Conservation (phyloP, 1,139 yeast genomes). For the Schwanniomyces etchellsii region DNA sequence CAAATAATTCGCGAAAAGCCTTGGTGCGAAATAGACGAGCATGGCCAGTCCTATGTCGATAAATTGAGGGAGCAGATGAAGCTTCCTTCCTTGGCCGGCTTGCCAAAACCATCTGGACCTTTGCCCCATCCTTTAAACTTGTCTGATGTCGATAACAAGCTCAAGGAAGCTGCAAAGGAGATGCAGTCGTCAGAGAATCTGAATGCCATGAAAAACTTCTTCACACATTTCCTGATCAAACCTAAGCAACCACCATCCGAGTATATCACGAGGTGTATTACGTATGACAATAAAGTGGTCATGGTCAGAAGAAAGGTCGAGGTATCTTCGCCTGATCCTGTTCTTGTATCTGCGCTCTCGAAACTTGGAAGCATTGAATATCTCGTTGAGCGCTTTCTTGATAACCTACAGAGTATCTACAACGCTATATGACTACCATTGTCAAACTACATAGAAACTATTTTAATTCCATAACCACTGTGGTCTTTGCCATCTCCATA, state of each 20-base stretch:
- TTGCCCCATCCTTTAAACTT: conserved; percentile 12
- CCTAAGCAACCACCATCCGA: conserved; percentile 34
- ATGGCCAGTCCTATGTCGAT: conserved; percentile 38
- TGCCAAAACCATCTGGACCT: conserved; percentile 4
- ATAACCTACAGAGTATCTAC: conserved; percentile 10
- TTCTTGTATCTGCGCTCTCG: conserved; percentile 38
- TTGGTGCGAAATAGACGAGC: conserved; percentile 33
- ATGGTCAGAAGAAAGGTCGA: conserved; percentile 40
- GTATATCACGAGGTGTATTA: conserved; percentile 40
- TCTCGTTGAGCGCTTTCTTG: conserved; percentile 24
- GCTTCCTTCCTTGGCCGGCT: conserved; percentile 12
- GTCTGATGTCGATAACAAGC: conserved; percentile 15
- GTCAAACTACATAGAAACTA: no score
- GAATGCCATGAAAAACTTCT: conserved; percentile 16
- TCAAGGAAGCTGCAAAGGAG: no score
- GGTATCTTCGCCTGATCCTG: conserved; percentile 41
- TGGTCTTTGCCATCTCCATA: conserved; percentile 1
- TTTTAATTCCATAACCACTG: no score
- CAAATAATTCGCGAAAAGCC: conserved; percentile 35
- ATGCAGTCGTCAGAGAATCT: conserved; percentile 1
- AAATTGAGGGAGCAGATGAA: conserved; percentile 38
- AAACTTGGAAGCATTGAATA: conserved; percentile 41
- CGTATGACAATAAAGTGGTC: conserved; percentile 37
- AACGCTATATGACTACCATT: background rate
- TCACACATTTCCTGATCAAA: conserved; percentile 21